Evolutionary conservation across 2,329 filamentous ascomycete species (phyloP), one percentile per base, ranked within the genome.

Genomic region (Venturia carpophila): DNA sequence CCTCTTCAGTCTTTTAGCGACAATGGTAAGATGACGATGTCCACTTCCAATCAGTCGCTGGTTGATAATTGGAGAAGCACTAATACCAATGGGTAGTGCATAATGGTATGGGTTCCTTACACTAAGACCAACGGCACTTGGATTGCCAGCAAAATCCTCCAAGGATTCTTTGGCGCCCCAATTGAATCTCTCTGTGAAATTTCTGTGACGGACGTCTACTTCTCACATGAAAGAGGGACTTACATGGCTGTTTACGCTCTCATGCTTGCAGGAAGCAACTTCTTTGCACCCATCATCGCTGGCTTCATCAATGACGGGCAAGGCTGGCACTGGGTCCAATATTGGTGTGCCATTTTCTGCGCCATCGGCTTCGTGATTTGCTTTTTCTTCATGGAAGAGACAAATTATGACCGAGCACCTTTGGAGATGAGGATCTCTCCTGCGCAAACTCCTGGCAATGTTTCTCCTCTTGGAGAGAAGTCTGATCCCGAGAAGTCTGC

Each of bases 351-450:
- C 3, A 63, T 63, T 15, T 55, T 63, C 43, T 63, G 62, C 30
- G 62, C 13, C 11, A 37, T 63, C 27, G 62, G 62, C 62, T 55
- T 63, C 43, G 69, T 85, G n/a, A 77, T 84, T 67, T 73, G 82
- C 2, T 85, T 84, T 73, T 82, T 86, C 69, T 80, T 82, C 71
- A 80, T 85, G 76, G 84, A 86, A 71, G 84, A 86, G 30, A 58
- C 52, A 71, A 85, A 83, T 70, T 84, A 80, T 67, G 69, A 75
- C 62, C 78, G 80, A 6, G 65, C 71, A 5, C 75, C 74, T 7
- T 64, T 73, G 62, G 74, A 45, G 17, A 43, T 52, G 43, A 63
- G 17, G 27, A 34, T 63, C 15, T 52, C 42, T 11, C 34, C 41
- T 30, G 42, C n/a, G 41, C 41, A 47, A 55, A 52, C 42, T 55